Evolutionary conservation across 352 stramenopile genomes (phyloP).

Genomic region (Aphanomyces cochlioides): DNA sequence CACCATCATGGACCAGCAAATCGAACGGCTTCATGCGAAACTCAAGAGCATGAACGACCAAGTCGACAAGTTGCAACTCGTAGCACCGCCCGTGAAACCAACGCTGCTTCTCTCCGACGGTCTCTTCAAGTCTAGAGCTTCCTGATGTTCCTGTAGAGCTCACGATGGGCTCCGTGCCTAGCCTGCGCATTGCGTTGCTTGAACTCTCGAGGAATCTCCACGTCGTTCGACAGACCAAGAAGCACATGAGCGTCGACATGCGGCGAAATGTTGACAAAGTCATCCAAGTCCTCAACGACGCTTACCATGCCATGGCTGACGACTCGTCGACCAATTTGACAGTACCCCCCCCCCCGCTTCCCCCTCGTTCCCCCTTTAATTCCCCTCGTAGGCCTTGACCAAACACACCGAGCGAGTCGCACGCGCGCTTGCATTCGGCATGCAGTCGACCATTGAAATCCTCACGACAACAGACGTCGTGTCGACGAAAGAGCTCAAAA

Average conservation of each 20-base stretch:
- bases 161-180: conserved; percentile 45
- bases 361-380: no score
- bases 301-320: conserved; percentile 53
- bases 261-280: conserved; percentile 69
- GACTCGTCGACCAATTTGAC: conserved; percentile 31
- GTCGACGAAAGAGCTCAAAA: conserved; percentile 11
- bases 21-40: not conserved
- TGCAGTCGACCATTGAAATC: conserved; percentile 13
- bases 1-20: not conserved
- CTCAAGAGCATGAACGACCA: conserved; percentile 34
- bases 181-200: conserved; percentile 63
- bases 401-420: conserved; percentile 55
- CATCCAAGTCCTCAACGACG: conserved; percentile 61
- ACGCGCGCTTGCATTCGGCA: conserved; percentile 43
- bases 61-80: conserved; percentile 20
- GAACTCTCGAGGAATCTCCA: conserved; percentile 71
- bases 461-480: conserved; percentile 10
- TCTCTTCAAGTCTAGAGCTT: no score
- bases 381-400: conserved; percentile 27
- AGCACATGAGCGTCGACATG: conserved; percentile 59
- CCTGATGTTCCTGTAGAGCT: conserved; percentile 26
- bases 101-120: not conserved
- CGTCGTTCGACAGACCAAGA: conserved; percentile 56
- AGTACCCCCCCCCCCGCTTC: no score
- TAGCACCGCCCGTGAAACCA: conserved; percentile 15